Evolutionary conservation across 352 stramenopile species (phyloP), one percentile per base, ranked within the genome.

Genomic region (Phytopythium delawarense): DNA sequence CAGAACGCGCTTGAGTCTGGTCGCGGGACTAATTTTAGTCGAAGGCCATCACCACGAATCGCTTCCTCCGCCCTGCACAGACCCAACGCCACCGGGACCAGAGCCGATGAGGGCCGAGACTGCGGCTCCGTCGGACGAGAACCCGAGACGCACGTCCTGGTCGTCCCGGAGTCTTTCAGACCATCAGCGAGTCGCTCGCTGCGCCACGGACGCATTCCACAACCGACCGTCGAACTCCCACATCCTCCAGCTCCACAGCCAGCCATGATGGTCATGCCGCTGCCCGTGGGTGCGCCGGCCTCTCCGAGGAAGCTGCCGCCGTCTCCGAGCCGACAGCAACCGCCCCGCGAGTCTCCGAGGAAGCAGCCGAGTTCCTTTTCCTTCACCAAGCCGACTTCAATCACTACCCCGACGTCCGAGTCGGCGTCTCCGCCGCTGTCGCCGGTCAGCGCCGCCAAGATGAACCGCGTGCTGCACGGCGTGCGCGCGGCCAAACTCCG

Each of bases 301-400:
- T 87, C 81, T 4, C 78, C 81, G 16, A 74, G 83, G 65, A 88
- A 90, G 30, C 50, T 34, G 16, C 48, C 58, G 1, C 75, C 75
- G 55, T 86, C 78, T 8, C 76, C 81, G 15, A 73, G 84, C 28
- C 28, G 28, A 32, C 28, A 32, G 28, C 28, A 32, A 32, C 28
- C 28, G 1, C 75, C 75, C 35, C 12, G 35, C 9, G 12, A 40
- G 57, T 86, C 78, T 8, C 76, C 81, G 15, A 72, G 85, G 65
- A 87, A 88, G 56, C 75, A 84, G 32, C 57, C 42, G 11, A 3
- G 18, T 5, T 25, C 42, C 16, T 49, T 16, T 18, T 21, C n/a
- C 42, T 8, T 25, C 5, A 49, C n/a, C 45, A n/a, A 18, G 9
- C n/a, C n/a, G 3, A n/a, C 11, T 21, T 21, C 45, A 11, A 9